These are phyloP conservation scores for Gleditsia sinensis DNA, from an alignment of 306 rosid genomes.

Conservation along the genomic window DNA sequence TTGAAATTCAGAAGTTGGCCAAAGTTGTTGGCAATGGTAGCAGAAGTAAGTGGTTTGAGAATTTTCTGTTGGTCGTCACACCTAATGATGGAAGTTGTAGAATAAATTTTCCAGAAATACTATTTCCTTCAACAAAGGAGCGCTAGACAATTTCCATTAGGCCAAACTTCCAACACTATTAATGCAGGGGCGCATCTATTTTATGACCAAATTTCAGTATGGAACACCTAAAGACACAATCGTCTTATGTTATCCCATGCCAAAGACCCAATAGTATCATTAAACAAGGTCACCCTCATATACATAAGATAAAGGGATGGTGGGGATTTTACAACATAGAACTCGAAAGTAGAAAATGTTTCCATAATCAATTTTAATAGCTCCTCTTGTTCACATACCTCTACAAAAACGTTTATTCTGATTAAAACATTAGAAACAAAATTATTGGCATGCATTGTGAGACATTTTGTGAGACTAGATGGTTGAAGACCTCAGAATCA, in stretches of 20 bases:
- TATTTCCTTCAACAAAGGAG: conserved; percentile 10
- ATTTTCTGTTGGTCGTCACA: neutral
- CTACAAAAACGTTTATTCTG: neutral
- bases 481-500: conserved; percentile 5
- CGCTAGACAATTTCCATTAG: neutral
- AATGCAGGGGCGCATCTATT: neutral
- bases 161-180: neutral
- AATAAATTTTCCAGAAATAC: neutral
- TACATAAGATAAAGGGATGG: conserved; percentile 1
- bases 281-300: conserved; percentile 10
- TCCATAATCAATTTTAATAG: neutral
- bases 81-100: neutral
- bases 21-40: neutral
- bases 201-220: neutral
- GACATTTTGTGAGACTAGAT: neutral
- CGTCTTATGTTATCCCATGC: neutral
- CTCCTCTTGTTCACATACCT: neutral
- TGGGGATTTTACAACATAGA: neutral
- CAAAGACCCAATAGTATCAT: neutral
- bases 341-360: neutral
- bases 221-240: neutral
- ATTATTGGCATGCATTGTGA: neutral
- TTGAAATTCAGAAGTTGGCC: neutral
- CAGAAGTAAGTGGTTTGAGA: neutral
- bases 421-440: neutral